A percentile compares a stretch with the other conserved stretches of the same genome.
Conservation (phyloP, 1,284 basidiomycete species). For the Moesziomyces antarcticus region DNA sequence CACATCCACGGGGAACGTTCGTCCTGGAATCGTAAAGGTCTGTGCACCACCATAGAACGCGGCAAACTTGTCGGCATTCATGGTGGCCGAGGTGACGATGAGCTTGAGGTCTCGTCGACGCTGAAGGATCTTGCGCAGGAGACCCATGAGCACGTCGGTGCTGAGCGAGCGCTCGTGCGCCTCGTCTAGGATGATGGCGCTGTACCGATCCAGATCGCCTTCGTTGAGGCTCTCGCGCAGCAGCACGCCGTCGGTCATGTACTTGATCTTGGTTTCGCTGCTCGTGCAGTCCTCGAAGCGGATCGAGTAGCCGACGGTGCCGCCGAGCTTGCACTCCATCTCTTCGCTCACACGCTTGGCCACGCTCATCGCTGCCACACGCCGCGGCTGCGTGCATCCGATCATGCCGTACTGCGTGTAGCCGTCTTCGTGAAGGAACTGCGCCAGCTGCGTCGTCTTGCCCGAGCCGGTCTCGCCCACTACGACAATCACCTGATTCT, state of each 20-base stretch:
- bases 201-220: conserved; percentile 92
- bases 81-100: conserved; percentile 97
- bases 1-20: conserved; percentile 97
- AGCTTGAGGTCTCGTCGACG: conserved; percentile 90
- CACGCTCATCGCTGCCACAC: conserved; percentile 98
- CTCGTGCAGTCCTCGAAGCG: conserved; percentile 97
- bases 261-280: conserved; percentile 89
- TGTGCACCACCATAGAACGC: conserved; percentile 93
- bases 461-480: conserved; percentile 96
- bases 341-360: conserved; percentile 99
- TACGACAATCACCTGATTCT: conserved; percentile 93
- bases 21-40: conserved; percentile 94
- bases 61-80: conserved; percentile 98
- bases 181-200: conserved; percentile 94
- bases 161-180: conserved; percentile 95
- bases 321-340: conserved; percentile 81
- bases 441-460: conserved; percentile 91
- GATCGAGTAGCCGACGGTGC: conserved; percentile 92
- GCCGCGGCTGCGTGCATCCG: conserved; percentile 94
- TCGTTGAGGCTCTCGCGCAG: conserved; percentile 95
- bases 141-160: conserved; percentile 96
- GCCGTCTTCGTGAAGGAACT: conserved; percentile 94
- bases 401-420: conserved; percentile 88
- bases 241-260: conserved; percentile 96
- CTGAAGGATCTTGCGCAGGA: conserved; percentile 90